phyloP scores from a whole-genome alignment of 345 rosid species.

The Turnera subulata region DNA sequence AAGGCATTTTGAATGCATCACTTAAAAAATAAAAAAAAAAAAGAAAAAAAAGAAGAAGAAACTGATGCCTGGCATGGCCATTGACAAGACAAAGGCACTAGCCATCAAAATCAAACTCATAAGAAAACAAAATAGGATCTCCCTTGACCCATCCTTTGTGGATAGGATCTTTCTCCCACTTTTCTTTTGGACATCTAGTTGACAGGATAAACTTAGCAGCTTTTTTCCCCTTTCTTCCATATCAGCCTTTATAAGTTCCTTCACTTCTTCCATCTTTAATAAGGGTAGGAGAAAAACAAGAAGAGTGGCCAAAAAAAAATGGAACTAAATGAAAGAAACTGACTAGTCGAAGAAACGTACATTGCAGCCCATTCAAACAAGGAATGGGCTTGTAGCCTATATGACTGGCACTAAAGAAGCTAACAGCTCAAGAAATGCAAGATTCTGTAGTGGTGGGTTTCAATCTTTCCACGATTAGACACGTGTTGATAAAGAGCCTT shows the following conservation, averaged over 20 bases:
- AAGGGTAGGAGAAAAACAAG: no score
- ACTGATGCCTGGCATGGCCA: conserved; percentile 3
- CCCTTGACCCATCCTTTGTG: conserved; percentile 25
- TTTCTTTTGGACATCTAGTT: conserved; percentile 6
- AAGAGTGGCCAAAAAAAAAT: neutral
- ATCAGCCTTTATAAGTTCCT: neutral
- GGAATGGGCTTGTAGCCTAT: conserved; percentile 30
- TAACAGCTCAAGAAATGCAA: neutral
- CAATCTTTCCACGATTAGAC: conserved; percentile 8
- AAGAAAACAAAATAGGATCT: conserved; percentile 27
- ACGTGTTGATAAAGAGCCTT: conserved; percentile 26
- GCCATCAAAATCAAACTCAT: conserved; percentile 15
- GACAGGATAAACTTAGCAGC: conserved; percentile 9
- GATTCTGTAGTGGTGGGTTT: neutral
- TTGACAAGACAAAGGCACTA: conserved; percentile 11
- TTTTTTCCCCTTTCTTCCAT: conserved; percentile 1
- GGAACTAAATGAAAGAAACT: neutral
- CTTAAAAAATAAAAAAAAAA: no score
- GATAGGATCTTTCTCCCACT: conserved; percentile 17
- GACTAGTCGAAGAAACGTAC: conserved; percentile 19
- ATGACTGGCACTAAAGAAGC: neutral
- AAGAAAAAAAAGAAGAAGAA: no score
- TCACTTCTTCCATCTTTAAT: neutral
- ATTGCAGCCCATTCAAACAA: conserved; percentile 24
- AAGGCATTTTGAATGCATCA: no score